A percentile compares a stretch with the other conserved stretches of the same genome.
Evolutionary conservation across 768 basidiomycete genomes (phyloP).

Genomic region (Tricholoma flavovirens): DNA sequence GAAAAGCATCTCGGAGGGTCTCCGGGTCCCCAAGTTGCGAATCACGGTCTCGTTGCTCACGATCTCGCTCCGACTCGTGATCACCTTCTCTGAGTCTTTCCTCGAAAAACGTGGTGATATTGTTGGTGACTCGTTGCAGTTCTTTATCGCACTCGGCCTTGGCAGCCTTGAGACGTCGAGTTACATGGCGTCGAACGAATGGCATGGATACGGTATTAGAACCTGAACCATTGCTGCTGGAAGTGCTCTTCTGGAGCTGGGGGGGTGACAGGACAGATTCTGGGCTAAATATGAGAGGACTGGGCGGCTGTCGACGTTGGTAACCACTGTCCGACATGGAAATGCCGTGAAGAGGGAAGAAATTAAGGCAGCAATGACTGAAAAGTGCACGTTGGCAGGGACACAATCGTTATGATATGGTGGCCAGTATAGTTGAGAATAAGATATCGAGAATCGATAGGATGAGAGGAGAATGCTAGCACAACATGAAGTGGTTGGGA

Average conservation of each 20-base stretch:
- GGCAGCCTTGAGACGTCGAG: slow-evolving; percentile 85
- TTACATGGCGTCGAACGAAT: slow-evolving; percentile 89
- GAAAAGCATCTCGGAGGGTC: slow-evolving; percentile 54
- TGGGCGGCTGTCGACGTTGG: slow-evolving; percentile 61
- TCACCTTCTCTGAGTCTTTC: slow-evolving; percentile 78
- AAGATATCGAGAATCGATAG: slow-evolving; percentile 10
- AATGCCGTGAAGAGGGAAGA: slow-evolving; percentile 8
- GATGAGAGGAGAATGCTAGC: slow-evolving; percentile 14
- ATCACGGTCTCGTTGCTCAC: slow-evolving; percentile 52
- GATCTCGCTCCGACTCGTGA: slow-evolving; percentile 57
- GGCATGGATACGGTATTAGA: slow-evolving; percentile 87
- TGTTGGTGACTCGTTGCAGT: slow-evolving; percentile 87
- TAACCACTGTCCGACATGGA: slow-evolving; percentile 47
- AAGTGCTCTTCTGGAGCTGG: slow-evolving; percentile 34
- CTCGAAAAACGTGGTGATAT: slow-evolving; percentile 93
- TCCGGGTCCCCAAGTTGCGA: slow-evolving; percentile 52
- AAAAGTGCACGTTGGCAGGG: slow-evolving; percentile 14
- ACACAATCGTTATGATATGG: slow-evolving; percentile 8
- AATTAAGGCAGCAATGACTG: slow-evolving; percentile 16
- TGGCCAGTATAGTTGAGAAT: slow-evolving; percentile 18
- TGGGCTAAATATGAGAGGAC: slow-evolving; percentile 74
- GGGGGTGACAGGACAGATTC: slow-evolving; percentile 54
- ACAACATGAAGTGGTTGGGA: slow-evolving; percentile 27
- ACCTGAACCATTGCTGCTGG: slow-evolving; percentile 39
- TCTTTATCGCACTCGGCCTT: slow-evolving; percentile 98